Percentiles rank a stretch among this genome's conserved stretches.
These are phyloP conservation scores for Magnusiomyces suaveolens DNA, from an alignment of 1,139 yeast species.

Conservation along the genomic window DNA sequence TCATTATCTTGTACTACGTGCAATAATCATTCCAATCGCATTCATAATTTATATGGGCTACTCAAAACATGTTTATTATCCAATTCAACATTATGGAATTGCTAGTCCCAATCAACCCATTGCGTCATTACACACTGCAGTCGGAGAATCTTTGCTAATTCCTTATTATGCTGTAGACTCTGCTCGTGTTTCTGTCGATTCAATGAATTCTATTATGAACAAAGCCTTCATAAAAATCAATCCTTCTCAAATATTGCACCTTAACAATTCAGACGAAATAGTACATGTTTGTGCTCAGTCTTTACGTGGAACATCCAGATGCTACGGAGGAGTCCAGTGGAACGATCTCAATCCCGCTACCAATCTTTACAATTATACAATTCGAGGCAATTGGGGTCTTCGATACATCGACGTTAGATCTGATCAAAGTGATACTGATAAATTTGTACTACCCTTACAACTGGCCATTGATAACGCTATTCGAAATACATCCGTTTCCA, in stretches of 20 bases:
- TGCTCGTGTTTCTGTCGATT: slow-evolving; percentile 20
- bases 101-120: slow-evolving; percentile 23
- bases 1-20: slow-evolving; percentile 22
- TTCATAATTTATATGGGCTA: slow-evolving; percentile 17
- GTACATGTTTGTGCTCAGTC: slow-evolving; percentile 27
- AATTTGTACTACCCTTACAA: slow-evolving; percentile 29
- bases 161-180: slow-evolving; percentile 25
- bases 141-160: slow-evolving; percentile 21
- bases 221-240: slow-evolving; percentile 28
- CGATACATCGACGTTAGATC: slow-evolving; percentile 21
- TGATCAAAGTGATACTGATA: slow-evolving; percentile 26
- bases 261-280: slow-evolving; percentile 23
- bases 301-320: slow-evolving; percentile 28
- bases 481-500: slow-evolving; percentile 22
- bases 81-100: slow-evolving; percentile 29
- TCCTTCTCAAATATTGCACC: slow-evolving; percentile 20
- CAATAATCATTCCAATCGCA: not conserved
- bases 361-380: slow-evolving; percentile 30
- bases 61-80: slow-evolving; percentile 28
- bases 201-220: slow-evolving; percentile 25
- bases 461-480: slow-evolving; percentile 34
- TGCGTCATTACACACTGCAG: slow-evolving; percentile 19
- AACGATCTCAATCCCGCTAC: slow-evolving; percentile 18
- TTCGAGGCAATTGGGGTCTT: slow-evolving; percentile 31
- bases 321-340: slow-evolving; percentile 33